Base-by-base conservation (phyloP, 164 flowering plant genomes). In the Echeveria elegans region DNA sequence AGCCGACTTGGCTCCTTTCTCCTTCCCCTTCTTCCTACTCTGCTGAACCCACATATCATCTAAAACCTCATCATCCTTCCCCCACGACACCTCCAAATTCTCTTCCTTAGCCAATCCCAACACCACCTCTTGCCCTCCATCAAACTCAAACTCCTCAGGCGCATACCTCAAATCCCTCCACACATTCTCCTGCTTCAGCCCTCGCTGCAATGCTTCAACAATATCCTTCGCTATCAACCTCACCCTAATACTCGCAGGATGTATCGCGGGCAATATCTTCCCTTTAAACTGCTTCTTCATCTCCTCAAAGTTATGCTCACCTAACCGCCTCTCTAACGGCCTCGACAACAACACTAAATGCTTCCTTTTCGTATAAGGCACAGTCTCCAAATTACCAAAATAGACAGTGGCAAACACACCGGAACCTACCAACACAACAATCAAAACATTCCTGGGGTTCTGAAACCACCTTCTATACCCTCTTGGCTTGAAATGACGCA, bases 331-430 rank as follows among this genome's bases (percentile, higher is more conserved):
- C 77, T 94, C 99, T 31, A 81, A 0, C 6, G 21, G 29, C 59
- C 48, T 78, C 8, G 99, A 85, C 71, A 94, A 60, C 24, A 94
- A 79, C 65, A 94, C 87, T 82, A 91, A 87, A 82, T 94, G 99
- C 16, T 40, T 83, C 23, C 99, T 68, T 38, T 89, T 86, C 0
- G 97, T 91, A 59, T 88, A 91, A 12, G 96, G 99, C 1, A 94
- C 59, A 0, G 88, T 84, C 80, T 94, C 99, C 47, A 80, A 71
- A 79, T 88, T 88, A 41, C 96, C 96, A 63, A 61, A 82, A 43
- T 86, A 91, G 0, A 94, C 71, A 32, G 94, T 81, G 60, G 87
- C 71, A 36, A 77, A 5, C 53, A 75, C 76, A 24, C 97, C 96
- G 0, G 90, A 71, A 69, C 89, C 77, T 6, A 89, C 71, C 50